phyloP scores from a whole-genome alignment of 2,329 filamentous ascomycete species.

The Scopulariopsis brevicaulis region DNA sequence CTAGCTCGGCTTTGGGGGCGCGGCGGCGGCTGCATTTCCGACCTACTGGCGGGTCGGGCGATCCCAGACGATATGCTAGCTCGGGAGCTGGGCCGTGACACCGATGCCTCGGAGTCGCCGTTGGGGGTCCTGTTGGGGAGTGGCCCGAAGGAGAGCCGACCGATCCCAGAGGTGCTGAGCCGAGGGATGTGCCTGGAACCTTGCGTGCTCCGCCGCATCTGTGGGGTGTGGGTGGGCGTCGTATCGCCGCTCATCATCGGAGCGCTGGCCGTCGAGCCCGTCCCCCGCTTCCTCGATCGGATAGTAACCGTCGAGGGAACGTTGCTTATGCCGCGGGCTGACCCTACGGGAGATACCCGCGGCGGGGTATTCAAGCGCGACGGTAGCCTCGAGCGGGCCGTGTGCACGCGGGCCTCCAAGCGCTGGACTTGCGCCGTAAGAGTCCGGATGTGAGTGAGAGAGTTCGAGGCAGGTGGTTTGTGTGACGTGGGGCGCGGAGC shows the following conservation, averaged over 20 bases:
- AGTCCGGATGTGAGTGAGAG: slow-evolving; percentile 83
- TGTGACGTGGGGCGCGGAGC: slow-evolving; percentile 44
- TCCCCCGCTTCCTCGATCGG: slow-evolving; percentile 58
- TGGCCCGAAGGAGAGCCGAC: slow-evolving; percentile 51
- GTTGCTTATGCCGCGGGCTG: slow-evolving; percentile 22
- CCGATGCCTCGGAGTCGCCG: slow-evolving; percentile 22
- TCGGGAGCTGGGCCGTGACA: slow-evolving; percentile 63
- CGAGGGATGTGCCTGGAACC: slow-evolving; percentile 38
- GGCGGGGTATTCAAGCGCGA: slow-evolving; percentile 70
- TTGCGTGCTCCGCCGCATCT: slow-evolving; percentile 7
- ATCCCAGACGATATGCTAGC: slow-evolving; percentile 45
- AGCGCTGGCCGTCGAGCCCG: slow-evolving; percentile 42
- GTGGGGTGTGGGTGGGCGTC: slow-evolving; percentile 28
- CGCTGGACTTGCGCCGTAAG: slow-evolving; percentile 96
- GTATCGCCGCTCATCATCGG: slow-evolving; percentile 36
- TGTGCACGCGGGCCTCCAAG: slow-evolving; percentile 86
- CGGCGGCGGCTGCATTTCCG: slow-evolving; percentile 39
- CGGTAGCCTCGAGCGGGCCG: slow-evolving; percentile 81
- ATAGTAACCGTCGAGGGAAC: slow-evolving; percentile 49
- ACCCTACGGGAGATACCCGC: slow-evolving; percentile 60
- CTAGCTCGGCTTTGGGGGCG: slow-evolving; percentile 58
- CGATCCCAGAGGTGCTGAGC: slow-evolving; percentile 50
- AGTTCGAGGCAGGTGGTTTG: slow-evolving; percentile 48
- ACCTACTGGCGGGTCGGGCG: slow-evolving; percentile 40
- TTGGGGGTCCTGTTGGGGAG: slow-evolving; percentile 44